Conservation (phyloP, 2,329 filamentous ascomycete genomes). For the Kalmusia sp. region DNA sequence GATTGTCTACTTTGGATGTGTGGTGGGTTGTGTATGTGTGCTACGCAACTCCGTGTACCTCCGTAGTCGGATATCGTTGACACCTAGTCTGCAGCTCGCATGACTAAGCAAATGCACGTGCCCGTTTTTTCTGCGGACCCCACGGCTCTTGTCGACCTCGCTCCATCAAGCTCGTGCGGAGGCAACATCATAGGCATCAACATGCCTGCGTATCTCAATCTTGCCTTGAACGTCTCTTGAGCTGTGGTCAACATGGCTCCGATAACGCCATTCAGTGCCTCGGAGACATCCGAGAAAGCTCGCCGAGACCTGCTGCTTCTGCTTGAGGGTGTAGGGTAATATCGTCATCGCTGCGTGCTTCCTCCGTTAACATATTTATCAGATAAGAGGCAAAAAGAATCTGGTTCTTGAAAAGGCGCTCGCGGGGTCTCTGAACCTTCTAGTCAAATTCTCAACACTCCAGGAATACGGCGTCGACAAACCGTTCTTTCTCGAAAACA, state of each 20-base stretch:
- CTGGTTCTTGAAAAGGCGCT: constrained; percentile 90
- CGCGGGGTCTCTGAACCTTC: constrained; percentile 85
- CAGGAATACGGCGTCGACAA: constrained; percentile 98
- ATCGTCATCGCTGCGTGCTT: constrained; percentile 29
- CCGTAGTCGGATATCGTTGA: too few relatives aligned
- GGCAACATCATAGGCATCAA: constrained; percentile 15
- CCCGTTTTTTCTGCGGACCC: neutral
- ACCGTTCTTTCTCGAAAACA: constrained; percentile 95
- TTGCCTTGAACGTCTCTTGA: constrained; percentile 1
- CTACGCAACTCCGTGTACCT: too few relatives aligned
- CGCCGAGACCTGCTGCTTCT: constrained; percentile 89
- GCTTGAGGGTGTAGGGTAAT: constrained; percentile 88
- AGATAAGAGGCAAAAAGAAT: constrained; percentile 99
- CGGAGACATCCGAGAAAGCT: constrained; percentile 80
- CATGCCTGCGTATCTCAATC: constrained; percentile 7
- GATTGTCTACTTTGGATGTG: too few relatives aligned
- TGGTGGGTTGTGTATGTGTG: too few relatives aligned
- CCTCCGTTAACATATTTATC: constrained; percentile 41
- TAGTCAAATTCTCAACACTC: constrained; percentile 93
- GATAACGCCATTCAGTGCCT: constrained; percentile 73
- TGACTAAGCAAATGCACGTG: constrained; percentile 12
- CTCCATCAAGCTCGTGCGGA: constrained; percentile 5
- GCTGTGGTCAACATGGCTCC: constrained; percentile 64
- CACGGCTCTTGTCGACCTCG: neutral
- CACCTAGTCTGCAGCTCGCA: too few relatives aligned